These are phyloP conservation scores for Crithidia bombi DNA, from an alignment of 208 protist species.

Conservation along the genomic window DNA sequence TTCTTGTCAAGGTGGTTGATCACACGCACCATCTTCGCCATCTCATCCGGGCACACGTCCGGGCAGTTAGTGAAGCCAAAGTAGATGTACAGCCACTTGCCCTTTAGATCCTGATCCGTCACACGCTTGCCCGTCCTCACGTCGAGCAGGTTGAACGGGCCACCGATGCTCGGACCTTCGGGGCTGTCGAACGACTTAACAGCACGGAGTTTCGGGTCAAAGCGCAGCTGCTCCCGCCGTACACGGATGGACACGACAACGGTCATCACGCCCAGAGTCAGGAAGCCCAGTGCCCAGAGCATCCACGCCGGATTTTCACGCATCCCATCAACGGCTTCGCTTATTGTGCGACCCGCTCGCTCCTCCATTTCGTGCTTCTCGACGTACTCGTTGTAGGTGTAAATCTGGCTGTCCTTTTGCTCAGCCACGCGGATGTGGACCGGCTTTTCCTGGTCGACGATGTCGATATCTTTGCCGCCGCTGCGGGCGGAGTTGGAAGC, in stretches of 20 bases:
- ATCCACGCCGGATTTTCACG: slow-evolving; percentile 84
- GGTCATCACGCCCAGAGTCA: slow-evolving; percentile 56
- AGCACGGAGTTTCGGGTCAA: slow-evolving; percentile 74
- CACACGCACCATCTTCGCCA: slow-evolving; percentile 93
- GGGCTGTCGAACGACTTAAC: slow-evolving; percentile 74
- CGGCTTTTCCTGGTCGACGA: slow-evolving; percentile 67
- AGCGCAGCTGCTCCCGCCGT: slow-evolving; percentile 77
- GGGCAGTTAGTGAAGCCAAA: slow-evolving; percentile 98
- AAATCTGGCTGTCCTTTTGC: slow-evolving; percentile 78
- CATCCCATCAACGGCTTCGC: slow-evolving; percentile 60
- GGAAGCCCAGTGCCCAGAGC: slow-evolving; percentile 68
- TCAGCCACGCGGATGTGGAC: slow-evolving; percentile 78
- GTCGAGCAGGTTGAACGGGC: slow-evolving; percentile 66
- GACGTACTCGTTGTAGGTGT: slow-evolving; percentile 82
- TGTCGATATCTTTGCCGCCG: slow-evolving; percentile 73
- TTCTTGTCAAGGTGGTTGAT: slow-evolving; percentile 81
- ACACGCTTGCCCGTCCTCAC: slow-evolving; percentile 69
- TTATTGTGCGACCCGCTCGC: slow-evolving; percentile 41
- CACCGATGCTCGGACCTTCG: slow-evolving; percentile 79
- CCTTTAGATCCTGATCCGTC: slow-evolving; percentile 78
- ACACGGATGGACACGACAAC: slow-evolving; percentile 81
- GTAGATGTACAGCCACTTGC: slow-evolving; percentile 95
- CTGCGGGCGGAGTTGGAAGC: slow-evolving; percentile 47
- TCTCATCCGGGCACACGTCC: slow-evolving; percentile 96
- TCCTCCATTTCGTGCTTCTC: slow-evolving; percentile 68